Conservation (phyloP, 371 early-diverging fungal genomes). For the Circinella umbellata region DNA sequence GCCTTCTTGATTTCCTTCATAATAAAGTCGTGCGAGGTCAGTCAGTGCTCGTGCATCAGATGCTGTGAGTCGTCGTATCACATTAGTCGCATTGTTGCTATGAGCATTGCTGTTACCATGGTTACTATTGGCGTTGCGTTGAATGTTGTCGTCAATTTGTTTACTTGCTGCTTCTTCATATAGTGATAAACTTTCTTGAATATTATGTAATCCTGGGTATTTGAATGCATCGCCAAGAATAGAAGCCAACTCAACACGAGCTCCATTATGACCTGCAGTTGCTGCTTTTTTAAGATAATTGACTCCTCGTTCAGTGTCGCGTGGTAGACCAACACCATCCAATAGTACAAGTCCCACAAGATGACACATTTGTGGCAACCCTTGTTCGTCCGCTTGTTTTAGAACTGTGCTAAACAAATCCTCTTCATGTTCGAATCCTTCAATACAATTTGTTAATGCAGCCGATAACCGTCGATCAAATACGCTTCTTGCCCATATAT, state of each 20-base stretch:
- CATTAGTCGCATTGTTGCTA: background rate
- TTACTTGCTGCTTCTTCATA: slow-evolving; percentile 35
- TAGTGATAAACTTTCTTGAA: slow-evolving; percentile 34
- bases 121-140: no score
- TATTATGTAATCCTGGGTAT: slow-evolving; percentile 43
- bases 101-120: no score
- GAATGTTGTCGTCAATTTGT: background rate
- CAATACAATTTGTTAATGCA: slow-evolving; percentile 35
- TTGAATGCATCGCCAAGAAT: slow-evolving; percentile 46
- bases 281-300: slow-evolving; percentile 36
- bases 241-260: slow-evolving; percentile 42
- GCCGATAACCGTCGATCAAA: slow-evolving; percentile 48
- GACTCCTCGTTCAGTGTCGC: slow-evolving; percentile 31
- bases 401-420: slow-evolving; percentile 27
- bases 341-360: slow-evolving; percentile 40
- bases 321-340: slow-evolving; percentile 41
- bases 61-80: slow-evolving; percentile 17
- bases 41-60: slow-evolving; percentile 43
- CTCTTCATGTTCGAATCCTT: slow-evolving; percentile 22
- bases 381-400: slow-evolving; percentile 20
- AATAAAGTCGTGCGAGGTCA: slow-evolving; percentile 47
- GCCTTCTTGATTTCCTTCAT: slow-evolving; percentile 42
- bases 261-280: slow-evolving; percentile 35
- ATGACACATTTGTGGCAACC: slow-evolving; percentile 21
- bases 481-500: slow-evolving; percentile 49